Evolutionary conservation across 306 rosid genomes (phyloP), one percentile per base, ranked within the genome.

Genomic region (Vigna trinervia): DNA sequence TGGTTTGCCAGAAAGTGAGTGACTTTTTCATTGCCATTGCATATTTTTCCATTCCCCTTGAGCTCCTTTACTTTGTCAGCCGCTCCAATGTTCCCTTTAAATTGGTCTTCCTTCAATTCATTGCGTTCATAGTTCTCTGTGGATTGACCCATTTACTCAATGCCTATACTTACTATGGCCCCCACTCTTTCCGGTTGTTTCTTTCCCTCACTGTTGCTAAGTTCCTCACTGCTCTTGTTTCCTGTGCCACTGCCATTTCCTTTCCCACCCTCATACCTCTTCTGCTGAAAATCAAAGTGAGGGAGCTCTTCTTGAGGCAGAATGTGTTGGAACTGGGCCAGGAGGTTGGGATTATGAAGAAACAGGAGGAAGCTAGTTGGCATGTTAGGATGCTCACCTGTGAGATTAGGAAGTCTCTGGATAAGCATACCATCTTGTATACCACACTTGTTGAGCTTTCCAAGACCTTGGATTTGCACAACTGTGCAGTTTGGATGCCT

Each of bases 41-140:
- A 8, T 92, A 94, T 68, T 94, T 94, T 34, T 92, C 97, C 38
- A 92, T 94, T 73, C 98, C 98, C 52, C 82, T 94, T 69, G 97
- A 94, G 67, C 89, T 94, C 4, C 94, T 94, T 57, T 94, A 90
- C 86, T 94, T 92, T 78, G 89, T 94, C 50, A 92, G 92, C 76
- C 88, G 93, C 84, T 90, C 98, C 15, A 92, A 94, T 46, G 86
- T 94, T 19, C 98, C 98, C 19, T 94, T 94, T 89, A 94, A 94
- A 80, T 84, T 96, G 92, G 88, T 92, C 14, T 93, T 94, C 52
- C 87, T 92, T 69, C 66, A 90, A 71, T 94, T 94, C 73, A 92
- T 90, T 17, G 90, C 97, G 67, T 90, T 94, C 84, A 92, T 92
- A 69, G 96, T 94, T 28, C 87, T 94, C 0, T 94, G 98, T 81